Percentiles rank a stretch among this genome's conserved stretches.
Conservation (phyloP, 129 eudicot species). For the Chrysanthemum lavandulifolium region DNA sequence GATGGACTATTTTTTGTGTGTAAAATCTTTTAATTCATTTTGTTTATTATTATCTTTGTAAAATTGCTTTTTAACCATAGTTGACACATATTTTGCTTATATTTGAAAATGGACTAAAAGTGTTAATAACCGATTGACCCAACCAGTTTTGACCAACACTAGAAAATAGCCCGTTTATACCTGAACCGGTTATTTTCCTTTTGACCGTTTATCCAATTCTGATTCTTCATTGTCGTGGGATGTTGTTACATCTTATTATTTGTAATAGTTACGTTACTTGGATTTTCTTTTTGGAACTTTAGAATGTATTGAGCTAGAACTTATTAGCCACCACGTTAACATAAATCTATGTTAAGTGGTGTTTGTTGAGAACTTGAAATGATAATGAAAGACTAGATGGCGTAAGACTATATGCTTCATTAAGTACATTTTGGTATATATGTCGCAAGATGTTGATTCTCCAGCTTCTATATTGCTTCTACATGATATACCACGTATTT, state of each 20-base stretch:
- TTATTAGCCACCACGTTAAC: not conserved
- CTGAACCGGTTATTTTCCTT: not conserved
- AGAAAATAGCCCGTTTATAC: not conserved
- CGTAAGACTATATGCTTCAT: not conserved
- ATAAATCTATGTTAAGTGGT: not conserved
- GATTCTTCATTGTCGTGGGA: not conserved
- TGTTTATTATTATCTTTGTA: not conserved
- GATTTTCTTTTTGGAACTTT: not conserved
- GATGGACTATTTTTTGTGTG: too few relatives aligned
- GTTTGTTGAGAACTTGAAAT: not conserved
- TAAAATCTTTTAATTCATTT: too few relatives aligned
- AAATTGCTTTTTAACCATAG: too few relatives aligned
- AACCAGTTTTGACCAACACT: not conserved
- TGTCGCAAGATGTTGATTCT: not conserved
- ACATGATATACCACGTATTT: not conserved
- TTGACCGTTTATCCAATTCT: not conserved
- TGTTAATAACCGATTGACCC: not conserved
- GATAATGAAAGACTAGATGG: too few relatives aligned
- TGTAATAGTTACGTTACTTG: not conserved
- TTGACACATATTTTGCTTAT: too few relatives aligned
- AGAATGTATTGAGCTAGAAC: not conserved
- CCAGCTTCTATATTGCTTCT: not conserved
- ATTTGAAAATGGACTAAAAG: not conserved
- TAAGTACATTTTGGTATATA: not conserved
- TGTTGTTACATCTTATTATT: not conserved